Evolutionary conservation across 2,329 filamentous ascomycete genomes (phyloP).

Genomic region (Neofusicoccum sp.): DNA sequence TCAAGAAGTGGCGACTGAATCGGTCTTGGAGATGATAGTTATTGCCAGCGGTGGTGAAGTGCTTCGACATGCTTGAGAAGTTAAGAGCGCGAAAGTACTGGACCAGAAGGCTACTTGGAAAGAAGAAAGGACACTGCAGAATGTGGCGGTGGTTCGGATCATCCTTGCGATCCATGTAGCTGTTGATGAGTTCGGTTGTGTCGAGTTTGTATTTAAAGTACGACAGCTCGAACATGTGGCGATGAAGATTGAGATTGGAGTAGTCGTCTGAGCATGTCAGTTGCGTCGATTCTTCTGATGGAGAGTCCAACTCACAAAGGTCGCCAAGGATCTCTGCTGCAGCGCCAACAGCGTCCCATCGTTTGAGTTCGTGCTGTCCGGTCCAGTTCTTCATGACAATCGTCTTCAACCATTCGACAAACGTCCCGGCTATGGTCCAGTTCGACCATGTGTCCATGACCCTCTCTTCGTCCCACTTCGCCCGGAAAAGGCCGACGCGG

Average conservation of each 20-base stretch:
- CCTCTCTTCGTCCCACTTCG: not conserved
- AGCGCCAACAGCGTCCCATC: slow-evolving; percentile 70
- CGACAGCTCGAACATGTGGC: slow-evolving; percentile 1
- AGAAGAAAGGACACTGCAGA: slow-evolving; percentile 77
- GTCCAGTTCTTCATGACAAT: slow-evolving; percentile 80
- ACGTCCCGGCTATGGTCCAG: slow-evolving; percentile 17
- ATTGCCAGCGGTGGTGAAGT: slow-evolving; percentile 57
- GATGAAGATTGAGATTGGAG: slow-evolving; percentile 7
- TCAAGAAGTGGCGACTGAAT: slow-evolving; percentile 11
- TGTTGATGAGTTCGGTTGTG: slow-evolving; percentile 52
- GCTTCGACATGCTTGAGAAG: slow-evolving; percentile 78
- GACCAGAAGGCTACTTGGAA: slow-evolving; percentile 69
- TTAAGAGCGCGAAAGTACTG: slow-evolving; percentile 87
- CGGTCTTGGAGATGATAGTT: slow-evolving; percentile 26
- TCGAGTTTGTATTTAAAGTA: slow-evolving; percentile 51
- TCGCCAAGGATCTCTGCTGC: slow-evolving; percentile 71
- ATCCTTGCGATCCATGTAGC: slow-evolving; percentile 61
- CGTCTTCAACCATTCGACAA: slow-evolving; percentile 69
- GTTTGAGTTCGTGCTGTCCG: slow-evolving; percentile 66
- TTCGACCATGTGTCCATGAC: slow-evolving; percentile 11
- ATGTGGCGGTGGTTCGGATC: slow-evolving; percentile 69
- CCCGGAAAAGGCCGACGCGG: not conserved
- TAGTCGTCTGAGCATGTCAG: not conserved
- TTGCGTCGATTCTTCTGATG: not conserved
- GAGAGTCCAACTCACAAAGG: slow-evolving; percentile 59